These are phyloP conservation scores for Ormosia semicastrata DNA, from an alignment of 306 rosid species.

Conservation along the genomic window DNA sequence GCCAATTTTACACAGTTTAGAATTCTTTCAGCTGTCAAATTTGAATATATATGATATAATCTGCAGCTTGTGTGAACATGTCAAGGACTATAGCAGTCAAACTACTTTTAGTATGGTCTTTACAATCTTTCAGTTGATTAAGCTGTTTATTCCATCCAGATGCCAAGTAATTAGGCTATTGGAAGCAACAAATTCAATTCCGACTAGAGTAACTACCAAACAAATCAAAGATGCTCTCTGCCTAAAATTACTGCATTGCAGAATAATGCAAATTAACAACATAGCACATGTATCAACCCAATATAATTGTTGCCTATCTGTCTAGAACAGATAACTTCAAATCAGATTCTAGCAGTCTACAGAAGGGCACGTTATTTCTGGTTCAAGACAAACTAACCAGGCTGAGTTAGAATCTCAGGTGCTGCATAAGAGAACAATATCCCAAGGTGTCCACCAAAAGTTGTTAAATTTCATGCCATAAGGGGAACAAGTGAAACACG, in stretches of 20 bases:
- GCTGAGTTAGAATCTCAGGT: constrained; percentile 20
- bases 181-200: background rate
- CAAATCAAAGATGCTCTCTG: constrained; percentile 10
- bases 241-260: background rate
- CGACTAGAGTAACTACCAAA: background rate
- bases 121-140: background rate
- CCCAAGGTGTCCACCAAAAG: no score
- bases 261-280: background rate
- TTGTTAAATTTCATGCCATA: no score
- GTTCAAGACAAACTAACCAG: background rate
- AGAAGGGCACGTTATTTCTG: background rate
- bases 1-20: background rate
- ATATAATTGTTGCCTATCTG: background rate
- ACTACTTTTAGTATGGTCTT: no score
- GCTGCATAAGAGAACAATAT: constrained; percentile 6
- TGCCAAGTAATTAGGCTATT: background rate
- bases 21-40: background rate
- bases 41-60: background rate
- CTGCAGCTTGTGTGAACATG: background rate
- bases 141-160: background rate
- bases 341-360: constrained; percentile 26
- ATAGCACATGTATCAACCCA: background rate
- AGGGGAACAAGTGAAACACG: no score
- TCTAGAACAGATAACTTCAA: constrained; percentile 24
- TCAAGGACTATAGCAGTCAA: no score